Conservation (phyloP, 352 stramenopile genomes). For the Pythium sp. region DNA sequence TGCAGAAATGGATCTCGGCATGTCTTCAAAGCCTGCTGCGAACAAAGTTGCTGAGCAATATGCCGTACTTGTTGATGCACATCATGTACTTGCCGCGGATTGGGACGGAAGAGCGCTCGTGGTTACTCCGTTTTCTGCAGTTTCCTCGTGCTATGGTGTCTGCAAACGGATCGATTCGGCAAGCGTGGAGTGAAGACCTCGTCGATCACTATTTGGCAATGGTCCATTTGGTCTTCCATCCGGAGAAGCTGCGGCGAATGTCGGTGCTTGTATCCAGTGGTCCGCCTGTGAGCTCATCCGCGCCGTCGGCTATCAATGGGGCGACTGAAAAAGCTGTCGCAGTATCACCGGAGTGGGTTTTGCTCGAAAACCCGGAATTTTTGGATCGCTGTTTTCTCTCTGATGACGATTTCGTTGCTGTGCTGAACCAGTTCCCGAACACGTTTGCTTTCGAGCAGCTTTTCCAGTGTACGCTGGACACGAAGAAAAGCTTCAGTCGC, state of each 20-base stretch:
- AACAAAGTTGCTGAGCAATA: constrained; percentile 63
- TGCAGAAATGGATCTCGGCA: constrained; percentile 82
- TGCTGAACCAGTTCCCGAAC: constrained; percentile 86
- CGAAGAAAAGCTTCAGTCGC: constrained; percentile 79
- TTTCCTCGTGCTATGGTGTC: constrained; percentile 69
- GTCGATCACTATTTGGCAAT: constrained; percentile 86
- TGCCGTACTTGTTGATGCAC: constrained; percentile 85
- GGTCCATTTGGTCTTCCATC: constrained; percentile 85
- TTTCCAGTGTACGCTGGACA: constrained; percentile 61
- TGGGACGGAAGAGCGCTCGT: constrained; percentile 72
- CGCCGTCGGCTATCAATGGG: constrained; percentile 25
- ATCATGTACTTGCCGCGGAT: constrained; percentile 83
- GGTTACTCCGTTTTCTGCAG: constrained; percentile 78
- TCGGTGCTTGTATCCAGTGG: constrained; percentile 71
- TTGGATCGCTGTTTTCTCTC: constrained; percentile 79
- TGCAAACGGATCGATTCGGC: constrained; percentile 46
- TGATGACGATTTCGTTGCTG: constrained; percentile 81
- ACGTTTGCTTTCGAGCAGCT: constrained; percentile 78
- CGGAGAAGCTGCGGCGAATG: constrained; percentile 72
- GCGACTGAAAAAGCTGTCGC: constrained; percentile 18
- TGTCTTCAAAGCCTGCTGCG: constrained; percentile 63
- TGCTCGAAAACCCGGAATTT: constrained; percentile 81
- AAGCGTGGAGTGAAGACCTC: constrained; percentile 76
- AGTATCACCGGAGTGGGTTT: constrained; percentile 73
- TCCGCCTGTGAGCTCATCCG: constrained; percentile 22